Evolutionary conservation across 805 yeast genomes (phyloP).

Genomic region (Candida orba): DNA sequence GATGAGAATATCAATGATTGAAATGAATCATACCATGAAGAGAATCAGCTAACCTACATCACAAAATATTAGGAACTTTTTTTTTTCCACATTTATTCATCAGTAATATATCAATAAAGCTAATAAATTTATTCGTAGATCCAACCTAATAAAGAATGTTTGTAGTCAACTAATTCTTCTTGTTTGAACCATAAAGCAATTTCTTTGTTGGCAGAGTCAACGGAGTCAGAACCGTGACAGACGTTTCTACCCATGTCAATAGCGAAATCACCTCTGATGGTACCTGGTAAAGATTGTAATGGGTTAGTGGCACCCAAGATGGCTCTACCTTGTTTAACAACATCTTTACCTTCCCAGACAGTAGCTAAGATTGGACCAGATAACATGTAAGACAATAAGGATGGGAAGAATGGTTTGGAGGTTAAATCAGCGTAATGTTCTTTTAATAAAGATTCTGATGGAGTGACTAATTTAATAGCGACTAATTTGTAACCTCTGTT

Average conservation of each 20-base stretch:
- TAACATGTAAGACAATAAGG: slow-evolving; percentile 90
- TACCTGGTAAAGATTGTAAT: slow-evolving; percentile 94
- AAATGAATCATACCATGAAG: background rate
- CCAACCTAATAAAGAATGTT: slow-evolving; percentile 79
- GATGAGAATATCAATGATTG: background rate
- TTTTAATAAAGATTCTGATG: slow-evolving; percentile 81
- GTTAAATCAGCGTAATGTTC: slow-evolving; percentile 95
- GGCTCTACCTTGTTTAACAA: slow-evolving; percentile 96
- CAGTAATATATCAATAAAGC: too few relatives aligned
- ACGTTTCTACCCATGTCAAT: slow-evolving; percentile 99
- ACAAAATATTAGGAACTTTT: too few relatives aligned
- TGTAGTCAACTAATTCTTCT: slow-evolving; percentile 92
- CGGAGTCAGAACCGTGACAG: slow-evolving; percentile 98
- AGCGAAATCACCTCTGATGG: slow-evolving; percentile 99
- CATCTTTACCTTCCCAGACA: slow-evolving; percentile 99
- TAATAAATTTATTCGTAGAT: slow-evolving; percentile 69
- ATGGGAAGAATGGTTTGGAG: slow-evolving; percentile 96
- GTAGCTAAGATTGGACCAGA: slow-evolving; percentile 99
- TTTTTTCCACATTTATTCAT: too few relatives aligned
- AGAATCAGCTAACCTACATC: too few relatives aligned
- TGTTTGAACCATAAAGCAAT: slow-evolving; percentile 95
- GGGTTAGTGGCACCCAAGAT: slow-evolving; percentile 99
- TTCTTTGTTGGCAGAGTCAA: slow-evolving; percentile 95
- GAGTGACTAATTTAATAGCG: slow-evolving; percentile 84
- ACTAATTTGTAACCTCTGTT: slow-evolving; percentile 96